Conservation (phyloP, 2,329 filamentous ascomycete genomes). For the Aspergillus niger region DNA sequence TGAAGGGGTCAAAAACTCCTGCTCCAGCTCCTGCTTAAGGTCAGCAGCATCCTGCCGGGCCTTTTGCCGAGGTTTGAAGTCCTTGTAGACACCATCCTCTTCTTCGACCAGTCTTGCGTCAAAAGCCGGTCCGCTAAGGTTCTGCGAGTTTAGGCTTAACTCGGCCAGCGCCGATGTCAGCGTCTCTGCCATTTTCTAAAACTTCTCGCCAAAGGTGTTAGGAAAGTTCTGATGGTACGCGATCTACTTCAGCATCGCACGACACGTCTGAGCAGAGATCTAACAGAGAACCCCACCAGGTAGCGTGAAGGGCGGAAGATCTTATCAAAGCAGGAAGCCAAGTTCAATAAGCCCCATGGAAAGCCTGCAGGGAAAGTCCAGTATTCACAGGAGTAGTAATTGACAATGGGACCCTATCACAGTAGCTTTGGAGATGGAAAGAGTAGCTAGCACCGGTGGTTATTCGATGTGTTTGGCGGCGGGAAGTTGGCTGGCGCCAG, state of each 20-base stretch:
- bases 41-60: constrained; percentile 55
- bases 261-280: background rate
- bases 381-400: constrained; percentile 6
- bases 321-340: background rate
- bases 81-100: constrained; percentile 34
- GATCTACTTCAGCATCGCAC: background rate
- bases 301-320: background rate
- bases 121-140: constrained; percentile 27
- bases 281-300: background rate
- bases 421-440: constrained; percentile 4
- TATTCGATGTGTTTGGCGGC: constrained; percentile 25
- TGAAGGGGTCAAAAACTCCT: constrained; percentile 76
- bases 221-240: background rate
- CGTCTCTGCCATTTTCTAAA: constrained; percentile 26
- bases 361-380: background rate
- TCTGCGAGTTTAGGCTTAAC: constrained; percentile 29
- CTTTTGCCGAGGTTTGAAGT: constrained; percentile 46
- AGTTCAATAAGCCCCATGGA: background rate
- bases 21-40: constrained; percentile 71
- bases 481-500: constrained; percentile 17
- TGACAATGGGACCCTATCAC: background rate
- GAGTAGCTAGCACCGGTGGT: constrained; percentile 2
- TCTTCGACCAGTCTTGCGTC: constrained; percentile 35
- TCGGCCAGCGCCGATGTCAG: constrained; percentile 31
- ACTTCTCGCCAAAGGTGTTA: background rate